phyloP scores from a whole-genome alignment of 345 rosid species.

The Citrus cavaleriei region DNA sequence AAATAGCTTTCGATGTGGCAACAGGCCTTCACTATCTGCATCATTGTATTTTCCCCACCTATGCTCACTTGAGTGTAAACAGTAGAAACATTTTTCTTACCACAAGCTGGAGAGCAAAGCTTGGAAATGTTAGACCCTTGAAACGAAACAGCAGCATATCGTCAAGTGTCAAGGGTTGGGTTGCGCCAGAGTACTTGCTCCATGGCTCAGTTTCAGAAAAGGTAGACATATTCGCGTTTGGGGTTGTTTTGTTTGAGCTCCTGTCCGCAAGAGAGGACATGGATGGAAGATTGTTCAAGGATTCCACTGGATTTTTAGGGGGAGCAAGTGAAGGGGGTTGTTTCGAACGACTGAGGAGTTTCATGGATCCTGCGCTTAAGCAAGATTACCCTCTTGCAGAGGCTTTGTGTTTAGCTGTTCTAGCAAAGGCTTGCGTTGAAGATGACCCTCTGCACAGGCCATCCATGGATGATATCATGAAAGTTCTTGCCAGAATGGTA shows the following conservation, averaged over 20 bases:
- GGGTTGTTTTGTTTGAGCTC: conserved; percentile 51
- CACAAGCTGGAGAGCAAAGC: conserved; percentile 50
- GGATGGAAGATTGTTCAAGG: conserved; percentile 29
- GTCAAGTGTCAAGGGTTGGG: not conserved
- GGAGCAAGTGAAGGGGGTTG: conserved; percentile 46
- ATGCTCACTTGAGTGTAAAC: conserved; percentile 36
- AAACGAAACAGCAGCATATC: not conserved
- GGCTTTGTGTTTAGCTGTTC: conserved; percentile 50
- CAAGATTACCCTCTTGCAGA: conserved; percentile 47
- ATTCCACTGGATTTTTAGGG: conserved; percentile 38
- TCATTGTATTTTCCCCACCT: conserved; percentile 45
- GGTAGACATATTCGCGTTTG: conserved; percentile 45
- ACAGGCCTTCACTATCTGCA: conserved; percentile 49
- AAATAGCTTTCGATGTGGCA: conserved; percentile 48
- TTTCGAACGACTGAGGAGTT: conserved; percentile 49
- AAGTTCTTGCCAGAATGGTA: conserved; percentile 51
- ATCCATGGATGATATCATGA: conserved; percentile 47
- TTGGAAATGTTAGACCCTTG: conserved; percentile 24
- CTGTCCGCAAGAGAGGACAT: conserved; percentile 39
- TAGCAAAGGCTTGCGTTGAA: conserved; percentile 57
- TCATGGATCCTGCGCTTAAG: conserved; percentile 51
- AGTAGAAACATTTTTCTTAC: conserved; percentile 40
- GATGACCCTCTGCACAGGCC: conserved; percentile 59
- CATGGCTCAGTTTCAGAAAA: conserved; percentile 30
- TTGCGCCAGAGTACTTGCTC: conserved; percentile 28